Conservation (phyloP, 2,329 filamentous ascomycete genomes). For the Phialophora expanda region DNA sequence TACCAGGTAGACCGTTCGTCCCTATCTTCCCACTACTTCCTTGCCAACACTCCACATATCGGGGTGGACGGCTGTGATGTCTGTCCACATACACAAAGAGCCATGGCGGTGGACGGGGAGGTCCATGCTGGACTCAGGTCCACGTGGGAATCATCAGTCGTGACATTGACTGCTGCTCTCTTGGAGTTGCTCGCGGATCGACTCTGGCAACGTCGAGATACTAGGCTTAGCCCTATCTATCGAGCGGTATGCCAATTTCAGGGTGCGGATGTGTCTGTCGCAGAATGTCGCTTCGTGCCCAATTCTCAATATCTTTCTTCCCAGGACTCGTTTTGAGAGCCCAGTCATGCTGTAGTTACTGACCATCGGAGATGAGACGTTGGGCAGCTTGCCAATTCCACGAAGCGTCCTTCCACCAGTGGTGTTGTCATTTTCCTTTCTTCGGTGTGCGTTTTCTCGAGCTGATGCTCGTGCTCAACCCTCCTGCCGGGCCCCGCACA, state of each 20-base stretch:
- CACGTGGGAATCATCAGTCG: not conserved
- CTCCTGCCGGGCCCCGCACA: not conserved
- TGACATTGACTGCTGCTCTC: not conserved
- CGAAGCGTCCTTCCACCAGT: not conserved
- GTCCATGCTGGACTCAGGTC: not conserved
- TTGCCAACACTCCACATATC: not conserved
- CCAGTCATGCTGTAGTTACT: no score
- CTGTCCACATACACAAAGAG: no score
- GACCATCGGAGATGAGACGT: no score
- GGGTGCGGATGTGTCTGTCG: no score
- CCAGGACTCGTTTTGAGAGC: no score
- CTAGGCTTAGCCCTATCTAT: no score
- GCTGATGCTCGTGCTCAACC: not conserved
- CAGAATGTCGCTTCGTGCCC: no score
- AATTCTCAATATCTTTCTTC: no score
- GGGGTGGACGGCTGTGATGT: no score
- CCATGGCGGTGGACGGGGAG: not conserved
- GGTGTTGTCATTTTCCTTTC: not conserved
- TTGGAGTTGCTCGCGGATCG: not conserved
- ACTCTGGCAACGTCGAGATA: not conserved
- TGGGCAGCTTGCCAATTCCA: not conserved
- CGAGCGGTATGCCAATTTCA: no score
- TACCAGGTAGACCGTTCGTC: not conserved
- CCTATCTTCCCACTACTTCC: not conserved
- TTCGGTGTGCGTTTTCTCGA: not conserved